Evolutionary conservation across 2,329 filamentous ascomycete genomes (phyloP).

Genomic region (Neopestalotiopsis sp.): DNA sequence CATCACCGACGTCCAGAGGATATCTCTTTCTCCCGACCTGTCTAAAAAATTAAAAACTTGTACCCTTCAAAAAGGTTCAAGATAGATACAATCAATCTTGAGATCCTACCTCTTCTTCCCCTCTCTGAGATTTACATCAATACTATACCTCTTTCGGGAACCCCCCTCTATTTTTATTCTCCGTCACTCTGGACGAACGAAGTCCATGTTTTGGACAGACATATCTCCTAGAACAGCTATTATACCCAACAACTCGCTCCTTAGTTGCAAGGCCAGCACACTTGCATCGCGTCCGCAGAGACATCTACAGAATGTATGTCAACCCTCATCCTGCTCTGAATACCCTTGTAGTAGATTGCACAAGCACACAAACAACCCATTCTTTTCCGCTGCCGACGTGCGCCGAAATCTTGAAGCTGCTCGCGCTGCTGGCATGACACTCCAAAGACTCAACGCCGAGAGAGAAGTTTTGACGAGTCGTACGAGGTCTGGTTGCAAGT

Average conservation of each 20-base stretch:
- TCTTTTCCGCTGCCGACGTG: background rate
- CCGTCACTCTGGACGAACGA: background rate
- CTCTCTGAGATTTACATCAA: too few relatives aligned
- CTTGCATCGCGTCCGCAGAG: background rate
- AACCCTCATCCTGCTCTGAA: background rate
- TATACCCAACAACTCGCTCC: background rate
- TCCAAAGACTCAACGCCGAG: too few relatives aligned
- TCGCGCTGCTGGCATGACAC: too few relatives aligned
- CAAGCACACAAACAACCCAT: background rate
- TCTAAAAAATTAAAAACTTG: background rate
- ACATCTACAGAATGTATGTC: background rate
- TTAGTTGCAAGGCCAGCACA: background rate
- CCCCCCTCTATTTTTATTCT: background rate
- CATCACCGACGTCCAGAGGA: slow-evolving; percentile 10
- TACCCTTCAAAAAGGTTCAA: background rate
- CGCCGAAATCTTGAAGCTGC: too few relatives aligned
- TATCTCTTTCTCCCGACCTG: background rate
- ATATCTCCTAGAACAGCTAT: background rate
- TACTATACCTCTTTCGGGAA: background rate
- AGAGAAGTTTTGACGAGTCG: too few relatives aligned
- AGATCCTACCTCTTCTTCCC: background rate
- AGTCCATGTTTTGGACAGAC: background rate
- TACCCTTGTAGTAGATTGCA: background rate
- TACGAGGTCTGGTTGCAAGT: too few relatives aligned
- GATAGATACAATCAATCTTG: background rate